Evolutionary conservation across 345 rosid genomes (phyloP).

Genomic region (Xanthoceras sorbifolium): DNA sequence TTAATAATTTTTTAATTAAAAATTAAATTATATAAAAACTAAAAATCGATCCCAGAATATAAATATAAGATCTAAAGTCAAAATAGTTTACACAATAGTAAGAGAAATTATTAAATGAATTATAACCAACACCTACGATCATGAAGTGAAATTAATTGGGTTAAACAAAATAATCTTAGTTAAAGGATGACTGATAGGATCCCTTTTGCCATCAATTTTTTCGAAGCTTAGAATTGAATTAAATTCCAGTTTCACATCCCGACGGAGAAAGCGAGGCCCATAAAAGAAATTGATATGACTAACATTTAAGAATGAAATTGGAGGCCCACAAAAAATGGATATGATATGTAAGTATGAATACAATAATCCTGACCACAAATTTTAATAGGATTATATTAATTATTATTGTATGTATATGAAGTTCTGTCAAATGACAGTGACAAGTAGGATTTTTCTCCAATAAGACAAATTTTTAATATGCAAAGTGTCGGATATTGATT

Average conservation of each 20-base stretch:
- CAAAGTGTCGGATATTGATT: too few relatives aligned
- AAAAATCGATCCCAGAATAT: too few relatives aligned
- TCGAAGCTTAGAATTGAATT: neutral
- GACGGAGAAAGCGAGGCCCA: neutral
- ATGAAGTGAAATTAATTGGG: too few relatives aligned
- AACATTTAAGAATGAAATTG: neutral
- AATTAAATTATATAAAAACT: too few relatives aligned
- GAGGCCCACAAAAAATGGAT: neutral
- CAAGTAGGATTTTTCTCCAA: neutral
- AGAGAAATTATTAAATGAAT: too few relatives aligned
- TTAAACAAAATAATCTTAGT: too few relatives aligned
- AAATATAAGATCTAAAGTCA: too few relatives aligned
- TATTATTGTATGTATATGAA: too few relatives aligned
- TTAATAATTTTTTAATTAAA: too few relatives aligned
- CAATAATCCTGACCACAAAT: neutral
- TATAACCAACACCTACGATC: too few relatives aligned
- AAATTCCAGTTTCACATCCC: too few relatives aligned
- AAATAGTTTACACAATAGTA: too few relatives aligned
- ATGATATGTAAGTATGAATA: neutral
- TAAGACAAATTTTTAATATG: neutral
- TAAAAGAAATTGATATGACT: neutral
- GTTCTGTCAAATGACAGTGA: constrained; percentile 19
- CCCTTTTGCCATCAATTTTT: neutral
- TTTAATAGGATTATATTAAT: neutral
- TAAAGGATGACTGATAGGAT: neutral